phyloP scores from a whole-genome alignment of 768 basidiomycete genomes.

The Tylopilus plumbeoviolaceoides region DNA sequence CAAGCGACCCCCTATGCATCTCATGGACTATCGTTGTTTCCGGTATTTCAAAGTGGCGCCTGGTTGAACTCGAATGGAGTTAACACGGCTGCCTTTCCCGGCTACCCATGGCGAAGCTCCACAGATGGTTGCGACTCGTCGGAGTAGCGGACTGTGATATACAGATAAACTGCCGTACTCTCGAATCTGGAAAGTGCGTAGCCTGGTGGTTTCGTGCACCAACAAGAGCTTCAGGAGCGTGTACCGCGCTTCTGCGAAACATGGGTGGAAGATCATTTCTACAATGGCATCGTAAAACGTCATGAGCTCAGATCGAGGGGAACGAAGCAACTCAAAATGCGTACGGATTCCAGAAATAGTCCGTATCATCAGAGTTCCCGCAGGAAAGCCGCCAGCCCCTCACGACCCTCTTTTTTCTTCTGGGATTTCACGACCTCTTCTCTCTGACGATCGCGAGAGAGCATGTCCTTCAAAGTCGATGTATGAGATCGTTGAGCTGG shows the following conservation, averaged over 20 bases:
- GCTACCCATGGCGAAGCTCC: not conserved
- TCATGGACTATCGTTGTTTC: no score
- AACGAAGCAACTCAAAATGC: not conserved
- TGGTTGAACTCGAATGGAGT: not conserved
- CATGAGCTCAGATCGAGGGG: not conserved
- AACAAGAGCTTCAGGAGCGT: not conserved
- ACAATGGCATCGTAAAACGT: not conserved
- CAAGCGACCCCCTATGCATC: no score
- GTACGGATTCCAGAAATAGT: not conserved
- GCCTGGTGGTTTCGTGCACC: not conserved
- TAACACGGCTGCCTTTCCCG: not conserved
- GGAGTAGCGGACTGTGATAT: not conserved
- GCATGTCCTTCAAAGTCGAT: slow-evolving; percentile 56
- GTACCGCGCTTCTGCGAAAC: not conserved
- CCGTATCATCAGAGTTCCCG: slow-evolving; percentile 14
- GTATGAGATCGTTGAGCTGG: slow-evolving; percentile 24
- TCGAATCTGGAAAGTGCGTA: not conserved
- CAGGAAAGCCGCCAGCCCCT: slow-evolving; percentile 52
- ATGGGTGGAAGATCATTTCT: not conserved
- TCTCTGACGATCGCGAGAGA: slow-evolving; percentile 54
- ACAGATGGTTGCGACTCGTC: not conserved
- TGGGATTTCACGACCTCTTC: slow-evolving; percentile 28
- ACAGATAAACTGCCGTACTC: not conserved
- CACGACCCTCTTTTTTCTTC: slow-evolving; percentile 22
- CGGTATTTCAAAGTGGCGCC: not conserved